Evolutionary conservation across 2,329 filamentous ascomycete genomes (phyloP).

Genomic region (Apiospora koreana): DNA sequence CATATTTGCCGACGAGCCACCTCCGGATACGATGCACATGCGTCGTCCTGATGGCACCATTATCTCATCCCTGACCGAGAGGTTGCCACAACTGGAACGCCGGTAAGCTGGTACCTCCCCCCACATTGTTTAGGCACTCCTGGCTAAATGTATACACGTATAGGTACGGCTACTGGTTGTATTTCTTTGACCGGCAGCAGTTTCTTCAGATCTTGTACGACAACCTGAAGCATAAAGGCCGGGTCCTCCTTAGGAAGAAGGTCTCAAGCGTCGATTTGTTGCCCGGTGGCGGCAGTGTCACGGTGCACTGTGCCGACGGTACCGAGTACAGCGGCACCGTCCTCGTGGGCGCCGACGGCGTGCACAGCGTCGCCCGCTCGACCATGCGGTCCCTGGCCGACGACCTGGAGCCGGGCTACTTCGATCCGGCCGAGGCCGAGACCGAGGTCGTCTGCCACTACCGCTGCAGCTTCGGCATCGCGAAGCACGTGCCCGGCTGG

Average conservation of each 20-base stretch:
- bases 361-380: constrained; percentile 38
- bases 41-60: constrained; percentile 17
- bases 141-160: not conserved
- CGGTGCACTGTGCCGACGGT: constrained; percentile 34
- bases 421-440: constrained; percentile 21
- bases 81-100: not conserved
- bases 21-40: not conserved
- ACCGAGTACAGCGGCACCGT: constrained; percentile 31
- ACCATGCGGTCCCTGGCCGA: constrained; percentile 22
- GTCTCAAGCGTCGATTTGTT: constrained; percentile 29
- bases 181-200: constrained; percentile 38
- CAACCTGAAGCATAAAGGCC: constrained; percentile 34
- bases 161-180: constrained; percentile 29
- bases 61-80: constrained; percentile 6
- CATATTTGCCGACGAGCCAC: constrained; percentile 16
- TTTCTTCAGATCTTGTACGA: constrained; percentile 36
- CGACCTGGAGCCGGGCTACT: constrained; percentile 25
- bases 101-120: not conserved
- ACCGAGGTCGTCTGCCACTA: constrained; percentile 28
- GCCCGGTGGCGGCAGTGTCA: constrained; percentile 24
- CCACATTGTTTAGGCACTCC: not conserved
- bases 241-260: constrained; percentile 29
- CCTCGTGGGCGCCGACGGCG: constrained; percentile 41
- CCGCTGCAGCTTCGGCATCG: constrained; percentile 40
- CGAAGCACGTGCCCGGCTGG: constrained; percentile 28